phyloP scores from a whole-genome alignment of 148 eudicot species.

The Selenicereus undatus region DNA sequence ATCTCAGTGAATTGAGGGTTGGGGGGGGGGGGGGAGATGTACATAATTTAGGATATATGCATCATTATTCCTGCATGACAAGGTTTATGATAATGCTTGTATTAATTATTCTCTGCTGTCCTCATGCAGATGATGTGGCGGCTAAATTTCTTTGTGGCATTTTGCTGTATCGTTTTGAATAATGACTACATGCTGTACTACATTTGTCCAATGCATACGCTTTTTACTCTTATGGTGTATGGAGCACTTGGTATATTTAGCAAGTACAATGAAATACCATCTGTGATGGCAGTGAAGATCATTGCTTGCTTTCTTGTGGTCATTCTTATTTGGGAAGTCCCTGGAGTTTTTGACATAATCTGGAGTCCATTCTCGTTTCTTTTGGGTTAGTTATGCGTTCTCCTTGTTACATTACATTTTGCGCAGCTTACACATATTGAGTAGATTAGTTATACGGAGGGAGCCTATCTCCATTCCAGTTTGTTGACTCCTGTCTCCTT shows the following conservation, averaged over 20 bases:
- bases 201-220: constrained; percentile 96
- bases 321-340: constrained; percentile 82
- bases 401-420: not conserved
- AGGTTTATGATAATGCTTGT: not conserved
- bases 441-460: not conserved
- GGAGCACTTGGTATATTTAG: constrained; percentile 89
- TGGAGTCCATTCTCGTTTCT: constrained; percentile 77
- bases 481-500: not conserved
- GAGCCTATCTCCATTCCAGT: not conserved
- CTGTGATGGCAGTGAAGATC: constrained; percentile 74
- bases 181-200: constrained; percentile 92
- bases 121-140: constrained; percentile 99
- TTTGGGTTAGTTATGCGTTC: constrained; percentile 49
- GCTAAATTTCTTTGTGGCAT: constrained; percentile 83
- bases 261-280: constrained; percentile 80
- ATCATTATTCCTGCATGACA: not conserved
- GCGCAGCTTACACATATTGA: not conserved
- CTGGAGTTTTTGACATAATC: constrained; percentile 74
- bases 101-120: not conserved
- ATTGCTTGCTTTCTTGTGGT: constrained; percentile 71
- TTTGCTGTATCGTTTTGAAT: constrained; percentile 78
- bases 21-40: not conserved
- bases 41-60: not conserved
- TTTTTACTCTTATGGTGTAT: constrained; percentile 93
- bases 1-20: not conserved